Evolutionary conservation across 1,139 yeast genomes (phyloP), one percentile per base, ranked within the genome.

Genomic region (Yamadazyma diddensiae): DNA sequence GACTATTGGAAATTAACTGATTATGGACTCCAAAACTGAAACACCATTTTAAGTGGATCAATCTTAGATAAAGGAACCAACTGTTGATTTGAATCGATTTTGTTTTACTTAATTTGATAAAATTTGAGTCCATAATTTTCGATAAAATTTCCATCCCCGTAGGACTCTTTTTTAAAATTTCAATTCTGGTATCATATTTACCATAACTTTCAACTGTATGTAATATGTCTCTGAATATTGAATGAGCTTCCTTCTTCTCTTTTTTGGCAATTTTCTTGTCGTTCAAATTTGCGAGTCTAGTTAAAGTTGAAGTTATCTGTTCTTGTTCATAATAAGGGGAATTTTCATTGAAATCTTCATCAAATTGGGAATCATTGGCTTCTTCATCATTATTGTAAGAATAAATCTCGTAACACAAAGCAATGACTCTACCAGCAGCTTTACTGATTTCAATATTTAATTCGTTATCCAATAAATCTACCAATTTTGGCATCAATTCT

Each of bases 41-140:
- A n/a, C 80, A 69, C 83, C 87, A 83, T 47, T 77, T 76, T 49
- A 82, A 65, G 42, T 75, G 79, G 36, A 79, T 70, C 34, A 82
- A 61, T 37, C 88, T 65, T 31, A 79, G 55, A 45, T 79, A 74
- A 36, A 80, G 70, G 42, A 63, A 73, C 94, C 94, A 83, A 18
- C 82, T 68, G 41, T 71, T 74, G 23, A 82, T 73, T n/a, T 78
- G 69, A 33, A 82, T 57, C 3, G 80, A 63, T 50, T 70, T 76
- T 21, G 77, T 62, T 45, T 76, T 73, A 15, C 77, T 70, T 33
- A 81, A 54, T 41, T 72, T 76, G 38, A 80, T 64, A 35, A 73
- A 77, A 3, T 80, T 65, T 2, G 64, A 53, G 44, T 62, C 65
- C 47, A 64, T 58, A 19, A 62, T 53, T 0, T 52, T 37, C 24